Evolutionary conservation across 805 yeast species (phyloP).

Genomic region (Ogataea ganodermae): DNA sequence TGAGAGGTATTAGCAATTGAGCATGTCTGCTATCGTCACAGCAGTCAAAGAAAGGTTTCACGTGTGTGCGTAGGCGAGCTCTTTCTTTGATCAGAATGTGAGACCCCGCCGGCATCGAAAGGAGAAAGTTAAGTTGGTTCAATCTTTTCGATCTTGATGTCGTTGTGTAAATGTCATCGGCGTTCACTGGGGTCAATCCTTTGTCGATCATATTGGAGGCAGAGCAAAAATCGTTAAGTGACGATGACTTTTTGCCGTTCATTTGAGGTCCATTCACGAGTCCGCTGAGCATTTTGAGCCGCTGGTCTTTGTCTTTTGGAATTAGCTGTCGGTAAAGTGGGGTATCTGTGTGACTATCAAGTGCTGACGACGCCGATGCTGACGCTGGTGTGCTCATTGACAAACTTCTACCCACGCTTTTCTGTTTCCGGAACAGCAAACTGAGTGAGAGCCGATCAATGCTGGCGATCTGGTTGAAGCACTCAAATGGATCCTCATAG

Average conservation of each 20-base stretch:
- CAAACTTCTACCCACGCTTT: constrained; percentile 4
- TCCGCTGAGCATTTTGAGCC: constrained; percentile 20
- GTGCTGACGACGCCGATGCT: neutral
- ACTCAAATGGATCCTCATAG: constrained; percentile 34
- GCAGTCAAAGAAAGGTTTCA: constrained; percentile 49
- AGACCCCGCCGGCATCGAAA: constrained; percentile 38
- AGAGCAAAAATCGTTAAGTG: constrained; percentile 27
- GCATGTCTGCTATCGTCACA: constrained; percentile 48
- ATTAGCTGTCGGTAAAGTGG: constrained; percentile 11
- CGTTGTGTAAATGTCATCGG: constrained; percentile 31
- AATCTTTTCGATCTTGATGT: constrained; percentile 30
- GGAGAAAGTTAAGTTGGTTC: constrained; percentile 28
- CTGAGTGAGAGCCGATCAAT: constrained; percentile 33
- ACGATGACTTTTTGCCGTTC: constrained; percentile 4
- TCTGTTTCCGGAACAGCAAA: constrained; percentile 23
- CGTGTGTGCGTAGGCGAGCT: constrained; percentile 39
- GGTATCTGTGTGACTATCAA: neutral
- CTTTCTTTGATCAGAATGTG: constrained; percentile 42
- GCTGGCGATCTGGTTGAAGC: constrained; percentile 26
- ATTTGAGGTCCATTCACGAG: constrained; percentile 27
- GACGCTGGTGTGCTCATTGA: neutral
- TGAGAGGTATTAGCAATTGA: constrained; percentile 24
- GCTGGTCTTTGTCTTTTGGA: constrained; percentile 24
- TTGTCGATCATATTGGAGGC: constrained; percentile 21
- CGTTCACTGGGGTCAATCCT: constrained; percentile 24